phyloP scores from a whole-genome alignment of 163 green algal species.

The Trebouxia gelatinosa region DNA sequence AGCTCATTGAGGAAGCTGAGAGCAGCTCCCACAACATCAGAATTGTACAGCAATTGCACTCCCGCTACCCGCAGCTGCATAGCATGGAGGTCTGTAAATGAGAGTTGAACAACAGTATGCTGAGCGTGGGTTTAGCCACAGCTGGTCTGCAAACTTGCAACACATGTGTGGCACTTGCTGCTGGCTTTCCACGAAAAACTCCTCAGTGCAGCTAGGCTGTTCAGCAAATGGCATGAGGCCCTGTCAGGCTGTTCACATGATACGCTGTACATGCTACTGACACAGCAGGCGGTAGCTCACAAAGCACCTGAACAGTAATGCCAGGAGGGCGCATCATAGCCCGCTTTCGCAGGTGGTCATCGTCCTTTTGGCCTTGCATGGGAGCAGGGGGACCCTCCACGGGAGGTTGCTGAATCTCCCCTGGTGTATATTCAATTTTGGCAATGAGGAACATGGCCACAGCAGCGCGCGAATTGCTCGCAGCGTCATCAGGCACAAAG shows the following conservation, averaged over 20 bases:
- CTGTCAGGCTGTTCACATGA: no score
- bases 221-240: no score
- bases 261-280: neutral
- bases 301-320: neutral
- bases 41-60: conserved; percentile 35
- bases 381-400: neutral
- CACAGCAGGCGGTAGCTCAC: neutral
- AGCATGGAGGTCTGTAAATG: no score
- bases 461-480: neutral
- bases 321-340: conserved; percentile 6
- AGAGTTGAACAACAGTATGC: no score
- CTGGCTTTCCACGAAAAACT: no score
- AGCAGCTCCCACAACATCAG: conserved; percentile 29
- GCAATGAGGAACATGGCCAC: neutral
- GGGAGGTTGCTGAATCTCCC: neutral
- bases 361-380: neutral
- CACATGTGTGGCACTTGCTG: no score
- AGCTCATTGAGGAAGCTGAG: conserved; percentile 33
- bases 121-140: no score
- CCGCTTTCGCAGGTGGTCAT: neutral
- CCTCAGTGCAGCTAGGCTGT: no score
- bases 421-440: neutral
- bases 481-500: conserved; percentile 14
- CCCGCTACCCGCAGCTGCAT: neutral
- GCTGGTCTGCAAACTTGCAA: no score